These are phyloP conservation scores for Symbiodinium pilosum DNA, from an alignment of 73 alveolate species.

Conservation along the genomic window DNA sequence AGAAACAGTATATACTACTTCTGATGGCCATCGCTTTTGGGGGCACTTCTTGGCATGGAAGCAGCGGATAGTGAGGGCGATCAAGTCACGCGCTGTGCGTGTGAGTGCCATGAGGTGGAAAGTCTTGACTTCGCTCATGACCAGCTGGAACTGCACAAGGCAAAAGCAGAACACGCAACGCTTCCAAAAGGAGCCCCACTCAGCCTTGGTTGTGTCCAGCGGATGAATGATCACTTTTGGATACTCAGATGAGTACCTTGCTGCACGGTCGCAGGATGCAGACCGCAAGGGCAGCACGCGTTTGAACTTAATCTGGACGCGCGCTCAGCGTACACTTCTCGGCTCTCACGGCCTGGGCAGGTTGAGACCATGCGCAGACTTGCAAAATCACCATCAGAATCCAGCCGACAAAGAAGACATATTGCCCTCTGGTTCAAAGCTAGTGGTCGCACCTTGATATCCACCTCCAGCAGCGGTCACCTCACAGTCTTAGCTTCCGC, in stretches of 20 bases:
- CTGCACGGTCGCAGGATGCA: background rate
- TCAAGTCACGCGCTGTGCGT: constrained; percentile 77
- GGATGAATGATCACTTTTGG: constrained; percentile 81
- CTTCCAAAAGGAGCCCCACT: background rate
- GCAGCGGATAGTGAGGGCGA: constrained; percentile 80
- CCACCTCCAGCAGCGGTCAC: background rate
- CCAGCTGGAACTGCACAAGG: constrained; percentile 34
- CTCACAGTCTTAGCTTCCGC: background rate
- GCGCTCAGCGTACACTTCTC: constrained; percentile 57
- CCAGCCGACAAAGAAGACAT: too few relatives aligned
- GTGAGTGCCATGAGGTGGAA: constrained; percentile 69
- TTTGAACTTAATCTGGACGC: too few relatives aligned
- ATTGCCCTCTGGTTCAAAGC: too few relatives aligned
- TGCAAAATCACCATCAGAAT: too few relatives aligned
- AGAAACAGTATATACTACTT: too few relatives aligned
- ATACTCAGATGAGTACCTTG: constrained; percentile 57
- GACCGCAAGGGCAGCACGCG: background rate
- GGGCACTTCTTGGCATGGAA: constrained; percentile 77
- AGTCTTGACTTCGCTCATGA: constrained; percentile 78
- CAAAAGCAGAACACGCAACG: background rate
- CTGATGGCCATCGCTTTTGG: too few relatives aligned
- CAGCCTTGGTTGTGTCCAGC: constrained; percentile 80
- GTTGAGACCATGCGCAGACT: background rate
- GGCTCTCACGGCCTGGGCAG: constrained; percentile 29
- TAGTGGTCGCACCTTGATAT: too few relatives aligned